phyloP scores from a whole-genome alignment of 2,329 filamentous ascomycete genomes.

The Macroventuria anomochaeta region DNA sequence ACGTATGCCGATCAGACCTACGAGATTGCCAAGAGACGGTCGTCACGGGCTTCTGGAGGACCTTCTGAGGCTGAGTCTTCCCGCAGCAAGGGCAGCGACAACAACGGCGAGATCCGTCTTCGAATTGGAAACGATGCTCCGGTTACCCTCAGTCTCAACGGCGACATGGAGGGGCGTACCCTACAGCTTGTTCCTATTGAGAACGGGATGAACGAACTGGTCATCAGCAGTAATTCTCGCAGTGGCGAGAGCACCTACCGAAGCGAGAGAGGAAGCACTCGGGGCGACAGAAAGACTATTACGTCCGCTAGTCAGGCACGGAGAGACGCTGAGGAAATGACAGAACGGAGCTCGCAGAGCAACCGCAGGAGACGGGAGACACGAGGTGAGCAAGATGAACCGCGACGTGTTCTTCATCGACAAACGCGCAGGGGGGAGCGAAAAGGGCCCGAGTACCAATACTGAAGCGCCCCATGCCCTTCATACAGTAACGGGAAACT shows the following conservation, averaged over 20 bases:
- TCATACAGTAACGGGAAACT: background rate
- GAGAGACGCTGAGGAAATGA: slow-evolving; percentile 41
- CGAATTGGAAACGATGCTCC: slow-evolving; percentile 43
- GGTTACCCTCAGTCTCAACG: slow-evolving; percentile 44
- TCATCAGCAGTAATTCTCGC: slow-evolving; percentile 39
- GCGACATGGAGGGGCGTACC: slow-evolving; percentile 48
- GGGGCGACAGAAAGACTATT: slow-evolving; percentile 27
- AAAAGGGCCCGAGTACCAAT: slow-evolving; percentile 30
- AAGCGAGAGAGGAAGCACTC: slow-evolving; percentile 39
- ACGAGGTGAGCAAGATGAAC: slow-evolving; percentile 26
- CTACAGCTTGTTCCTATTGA: slow-evolving; percentile 42
- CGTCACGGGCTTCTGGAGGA: slow-evolving; percentile 33
- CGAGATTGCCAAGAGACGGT: slow-evolving; percentile 37
- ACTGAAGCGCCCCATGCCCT: background rate
- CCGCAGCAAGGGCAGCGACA: slow-evolving; percentile 35
- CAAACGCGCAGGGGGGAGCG: background rate
- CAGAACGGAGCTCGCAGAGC: slow-evolving; percentile 37
- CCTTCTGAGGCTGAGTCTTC: slow-evolving; percentile 41
- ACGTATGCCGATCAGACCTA: slow-evolving; percentile 38
- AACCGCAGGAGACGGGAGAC: slow-evolving; percentile 35
- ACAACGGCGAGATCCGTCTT: slow-evolving; percentile 46
- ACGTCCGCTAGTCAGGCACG: slow-evolving; percentile 26
- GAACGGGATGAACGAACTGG: slow-evolving; percentile 46
- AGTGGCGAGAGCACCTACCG: slow-evolving; percentile 33
- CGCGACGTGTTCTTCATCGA: slow-evolving; percentile 32